phyloP scores from a whole-genome alignment of 352 stramenopile species.

The Albugo laibachii region DNA sequence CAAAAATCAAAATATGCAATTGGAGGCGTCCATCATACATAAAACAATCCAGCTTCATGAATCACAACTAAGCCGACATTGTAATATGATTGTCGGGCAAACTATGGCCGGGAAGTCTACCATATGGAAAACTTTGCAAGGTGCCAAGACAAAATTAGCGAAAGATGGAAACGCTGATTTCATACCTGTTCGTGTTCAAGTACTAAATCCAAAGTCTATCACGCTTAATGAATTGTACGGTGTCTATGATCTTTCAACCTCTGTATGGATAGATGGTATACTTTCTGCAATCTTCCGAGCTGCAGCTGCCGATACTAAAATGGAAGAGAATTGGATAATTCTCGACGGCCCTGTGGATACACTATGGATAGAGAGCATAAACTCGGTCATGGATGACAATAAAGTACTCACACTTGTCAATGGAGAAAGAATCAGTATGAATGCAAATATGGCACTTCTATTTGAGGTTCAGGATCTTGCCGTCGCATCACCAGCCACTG shows the following conservation, averaged over 20 bases:
- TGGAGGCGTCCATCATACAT: slow-evolving; percentile 80
- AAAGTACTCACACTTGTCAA: slow-evolving; percentile 91
- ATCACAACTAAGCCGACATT: slow-evolving; percentile 87
- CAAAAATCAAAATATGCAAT: slow-evolving; percentile 78
- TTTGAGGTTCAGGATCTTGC: slow-evolving; percentile 92
- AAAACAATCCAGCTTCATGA: slow-evolving; percentile 95
- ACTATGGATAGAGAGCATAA: slow-evolving; percentile 93
- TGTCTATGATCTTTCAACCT: slow-evolving; percentile 88
- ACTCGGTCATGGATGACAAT: slow-evolving; percentile 93
- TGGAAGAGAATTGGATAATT: slow-evolving; percentile 87
- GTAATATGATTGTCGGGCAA: slow-evolving; percentile 86
- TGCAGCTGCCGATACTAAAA: slow-evolving; percentile 78
- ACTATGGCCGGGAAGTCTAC: slow-evolving; percentile 87
- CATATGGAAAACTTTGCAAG: slow-evolving; percentile 85
- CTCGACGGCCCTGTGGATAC: slow-evolving; percentile 92
- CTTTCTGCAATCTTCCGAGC: slow-evolving; percentile 82
- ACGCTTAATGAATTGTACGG: slow-evolving; percentile 78
- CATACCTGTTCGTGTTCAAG: slow-evolving; percentile 80
- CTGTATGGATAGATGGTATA: slow-evolving; percentile 91
- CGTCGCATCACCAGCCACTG: slow-evolving; percentile 90
- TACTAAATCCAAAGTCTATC: slow-evolving; percentile 96
- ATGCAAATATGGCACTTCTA: slow-evolving; percentile 90
- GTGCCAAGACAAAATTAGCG: slow-evolving; percentile 65
- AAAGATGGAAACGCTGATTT: slow-evolving; percentile 50
- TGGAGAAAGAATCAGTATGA: slow-evolving; percentile 90